These are phyloP conservation scores for Scopulariopsis brevicaulis DNA, from an alignment of 2,329 filamentous ascomycete genomes.

Conservation along the genomic window DNA sequence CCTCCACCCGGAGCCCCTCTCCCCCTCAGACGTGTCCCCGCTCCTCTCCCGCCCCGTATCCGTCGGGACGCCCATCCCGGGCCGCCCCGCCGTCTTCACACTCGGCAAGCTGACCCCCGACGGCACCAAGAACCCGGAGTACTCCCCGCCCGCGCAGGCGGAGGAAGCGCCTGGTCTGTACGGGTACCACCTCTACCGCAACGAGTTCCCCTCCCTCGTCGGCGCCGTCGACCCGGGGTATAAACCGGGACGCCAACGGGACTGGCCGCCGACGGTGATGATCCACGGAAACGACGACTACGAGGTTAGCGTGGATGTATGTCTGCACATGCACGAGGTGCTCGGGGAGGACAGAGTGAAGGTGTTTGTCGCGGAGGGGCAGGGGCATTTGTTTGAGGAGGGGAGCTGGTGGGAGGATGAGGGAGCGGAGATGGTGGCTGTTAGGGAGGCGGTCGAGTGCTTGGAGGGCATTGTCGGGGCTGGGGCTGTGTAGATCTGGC, in stretches of 20 bases:
- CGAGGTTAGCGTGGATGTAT: slow-evolving; percentile 17
- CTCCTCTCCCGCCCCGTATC: slow-evolving; percentile 14
- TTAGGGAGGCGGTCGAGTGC: slow-evolving; percentile 15
- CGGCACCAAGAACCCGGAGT: slow-evolving; percentile 15
- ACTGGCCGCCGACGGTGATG: slow-evolving; percentile 21
- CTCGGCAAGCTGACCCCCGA: slow-evolving; percentile 14
- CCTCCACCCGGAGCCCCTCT: slow-evolving; percentile 14
- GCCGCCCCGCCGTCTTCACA: slow-evolving; percentile 12
- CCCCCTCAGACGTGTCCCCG: slow-evolving; percentile 11
- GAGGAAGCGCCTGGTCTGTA: slow-evolving; percentile 14
- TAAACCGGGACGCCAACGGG: slow-evolving; percentile 5
- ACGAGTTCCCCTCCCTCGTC: slow-evolving; percentile 15
- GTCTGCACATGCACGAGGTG: slow-evolving; percentile 13
- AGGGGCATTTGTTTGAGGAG: slow-evolving; percentile 39
- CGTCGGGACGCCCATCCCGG: slow-evolving; percentile 9
- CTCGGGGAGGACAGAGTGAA: slow-evolving; percentile 15
- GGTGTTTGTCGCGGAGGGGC: slow-evolving; percentile 28
- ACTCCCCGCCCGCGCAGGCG: slow-evolving; percentile 2
- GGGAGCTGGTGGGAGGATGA: slow-evolving; percentile 57
- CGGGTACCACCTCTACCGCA: slow-evolving; percentile 20
- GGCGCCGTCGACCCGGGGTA: slow-evolving; percentile 18
- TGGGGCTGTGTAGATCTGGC: too few species aligned
- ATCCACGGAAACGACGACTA: slow-evolving; percentile 19
- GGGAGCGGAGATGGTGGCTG: slow-evolving; percentile 27
- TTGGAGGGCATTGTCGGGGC: background rate